Percentiles rank a stretch among this genome's conserved stretches.
phyloP scores from a whole-genome alignment of 2,329 filamentous ascomycete genomes.

The Neofusicoccum laricinum region DNA sequence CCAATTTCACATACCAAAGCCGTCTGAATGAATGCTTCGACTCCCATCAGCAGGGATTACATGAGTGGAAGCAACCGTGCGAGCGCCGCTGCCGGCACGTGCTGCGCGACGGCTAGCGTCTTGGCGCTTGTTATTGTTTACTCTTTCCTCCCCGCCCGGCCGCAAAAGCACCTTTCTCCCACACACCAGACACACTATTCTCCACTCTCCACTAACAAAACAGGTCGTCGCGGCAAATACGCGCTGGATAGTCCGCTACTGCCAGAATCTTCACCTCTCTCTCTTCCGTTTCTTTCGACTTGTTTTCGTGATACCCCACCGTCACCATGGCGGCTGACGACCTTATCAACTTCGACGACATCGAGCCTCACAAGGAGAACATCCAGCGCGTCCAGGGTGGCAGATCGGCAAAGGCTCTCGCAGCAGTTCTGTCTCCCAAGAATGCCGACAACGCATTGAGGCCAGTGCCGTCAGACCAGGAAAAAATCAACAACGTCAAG shows the following conservation, averaged over 20 bases:
- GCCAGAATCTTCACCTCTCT: background rate
- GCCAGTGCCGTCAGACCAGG: conserved; percentile 60
- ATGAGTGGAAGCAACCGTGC: background rate
- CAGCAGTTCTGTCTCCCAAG: conserved; percentile 70
- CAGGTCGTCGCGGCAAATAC: background rate
- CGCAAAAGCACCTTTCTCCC: background rate
- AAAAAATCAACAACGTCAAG: conserved; percentile 71
- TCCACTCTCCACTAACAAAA: conserved; percentile 3
- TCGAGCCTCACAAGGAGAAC: conserved; percentile 97
- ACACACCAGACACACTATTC: background rate
- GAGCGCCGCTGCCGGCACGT: background rate
- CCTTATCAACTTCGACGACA: conserved; percentile 73
- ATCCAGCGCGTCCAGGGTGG: conserved; percentile 89
- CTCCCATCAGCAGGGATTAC: too few relatives aligned
- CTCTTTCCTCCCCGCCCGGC: background rate
- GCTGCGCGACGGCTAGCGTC: background rate
- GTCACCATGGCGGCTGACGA: conserved; percentile 43
- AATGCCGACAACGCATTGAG: conserved; percentile 45
- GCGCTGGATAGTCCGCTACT: too few relatives aligned
- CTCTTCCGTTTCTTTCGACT: background rate
- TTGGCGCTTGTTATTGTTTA: background rate
- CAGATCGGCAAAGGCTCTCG: conserved; percentile 84
- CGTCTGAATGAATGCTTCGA: too few relatives aligned
- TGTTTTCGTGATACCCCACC: conserved; percentile 12
- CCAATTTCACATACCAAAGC: too few relatives aligned